Evolutionary conservation across 257 asterid genomes (phyloP).

Genomic region (Nicotiana benthamiana): DNA sequence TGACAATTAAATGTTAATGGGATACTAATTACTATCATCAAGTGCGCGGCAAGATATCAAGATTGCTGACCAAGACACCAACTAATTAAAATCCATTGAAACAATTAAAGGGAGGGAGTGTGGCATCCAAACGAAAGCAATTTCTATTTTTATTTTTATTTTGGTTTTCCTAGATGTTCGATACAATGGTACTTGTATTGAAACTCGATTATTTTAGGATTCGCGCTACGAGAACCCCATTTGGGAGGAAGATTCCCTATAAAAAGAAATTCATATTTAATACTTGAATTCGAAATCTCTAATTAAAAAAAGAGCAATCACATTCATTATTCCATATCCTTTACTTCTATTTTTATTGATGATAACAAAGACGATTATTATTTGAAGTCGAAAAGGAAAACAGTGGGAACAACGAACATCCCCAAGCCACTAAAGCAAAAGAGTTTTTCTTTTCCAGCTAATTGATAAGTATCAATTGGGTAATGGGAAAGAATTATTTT

Average conservation of each 20-base stretch:
- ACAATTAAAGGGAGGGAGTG: neutral
- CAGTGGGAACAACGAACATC: neutral
- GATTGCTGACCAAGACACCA: neutral
- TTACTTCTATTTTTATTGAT: neutral
- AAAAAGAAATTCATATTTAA: too few species aligned
- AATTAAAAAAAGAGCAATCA: accelerated
- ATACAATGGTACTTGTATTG: too few species aligned
- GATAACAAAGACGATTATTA: neutral
- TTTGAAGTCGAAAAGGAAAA: neutral
- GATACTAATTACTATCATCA: neutral
- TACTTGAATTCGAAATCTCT: too few species aligned
- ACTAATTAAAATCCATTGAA: neutral
- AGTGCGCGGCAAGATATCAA: neutral
- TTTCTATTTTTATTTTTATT: too few species aligned
- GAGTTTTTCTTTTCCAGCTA: neutral
- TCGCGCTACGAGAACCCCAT: too few species aligned
- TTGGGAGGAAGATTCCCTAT: too few species aligned
- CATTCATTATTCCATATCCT: too few species aligned
- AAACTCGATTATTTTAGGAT: too few species aligned
- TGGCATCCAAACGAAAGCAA: neutral
- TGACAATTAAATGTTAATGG: neutral
- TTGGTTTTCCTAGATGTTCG: too few species aligned
- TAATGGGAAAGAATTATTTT: neutral
- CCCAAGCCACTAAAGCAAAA: neutral
- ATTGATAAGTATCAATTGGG: neutral